Evolutionary conservation across 2,329 filamentous ascomycete genomes (phyloP), one percentile per base, ranked within the genome.

Genomic region (Aspergillus sp.): DNA sequence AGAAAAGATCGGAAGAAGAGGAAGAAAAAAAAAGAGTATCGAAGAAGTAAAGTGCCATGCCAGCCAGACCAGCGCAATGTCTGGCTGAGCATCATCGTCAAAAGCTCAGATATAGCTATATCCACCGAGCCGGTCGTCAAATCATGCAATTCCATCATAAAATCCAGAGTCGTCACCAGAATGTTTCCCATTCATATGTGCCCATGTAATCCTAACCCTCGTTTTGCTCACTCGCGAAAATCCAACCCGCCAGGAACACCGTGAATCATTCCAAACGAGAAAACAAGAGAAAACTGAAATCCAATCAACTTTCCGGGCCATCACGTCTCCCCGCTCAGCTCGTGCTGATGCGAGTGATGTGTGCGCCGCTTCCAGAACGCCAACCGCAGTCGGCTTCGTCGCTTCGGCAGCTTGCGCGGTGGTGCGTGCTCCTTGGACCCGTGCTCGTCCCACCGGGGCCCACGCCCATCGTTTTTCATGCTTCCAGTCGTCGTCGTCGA

Each of bases 311-410:
- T 25, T 41, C 44, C 27, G 48, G 11, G 53, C 32, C 58, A 56
- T 73, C 67, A 75, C n/a, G 67, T 70, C 57, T 74, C 73, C 38
- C 72, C 72, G 25, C 69, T 69, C 41, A 75, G 64, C 55, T 75
- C 72, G 17, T 70, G 68, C 25, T 71, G 69, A 54, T 72, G 66
- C 30, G 59, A 63, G 61, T 65, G 66, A 55, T 75, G 69, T 23
- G 66, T 66, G 56, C 71, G 72, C 49, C 75, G 74, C 56, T 73
- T 75, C 77, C 77, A 78, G 50, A 78, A 78, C 32, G 76, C 76
- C 57, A 78, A 67, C 41, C 77, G 73, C 47, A 78, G 68, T 13
- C 77, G 73, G 58, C 76, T 78, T 50, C 72, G 69, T 17, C 72
- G 71, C 60, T 77, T 77, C 13, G 72, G 71, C 44, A 77, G 65